Base-by-base conservation (phyloP, 352 stramenopile genomes). In the Pythium biforme region DNA sequence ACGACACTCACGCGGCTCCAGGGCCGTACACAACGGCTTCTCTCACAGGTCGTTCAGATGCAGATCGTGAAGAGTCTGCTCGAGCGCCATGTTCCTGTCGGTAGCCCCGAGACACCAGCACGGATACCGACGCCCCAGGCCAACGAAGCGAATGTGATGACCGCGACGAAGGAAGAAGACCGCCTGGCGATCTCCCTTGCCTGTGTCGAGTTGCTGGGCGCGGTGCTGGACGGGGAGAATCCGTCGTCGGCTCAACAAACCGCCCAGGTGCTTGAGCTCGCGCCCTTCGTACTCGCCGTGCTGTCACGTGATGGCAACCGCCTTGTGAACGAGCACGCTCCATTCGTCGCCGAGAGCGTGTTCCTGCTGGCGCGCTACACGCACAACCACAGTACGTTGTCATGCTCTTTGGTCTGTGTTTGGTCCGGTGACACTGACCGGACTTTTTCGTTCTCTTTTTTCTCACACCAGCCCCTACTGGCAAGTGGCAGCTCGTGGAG, bases 291-390 rank as follows among this genome's bases (percentile, higher is more conserved):
- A 1, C 20, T 77, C 5, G 49, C 51, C 20, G 15, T 73, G 20
- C 46, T 80, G 8, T 58, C 83, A 22, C 17, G 26, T 6, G 0
- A 65, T 17, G 31, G 58, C 23, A 62, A 74, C n/a, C 53, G 34
- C n/a, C 59, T 77, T 19, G 59, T 62, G 23, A 74, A 72, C 22
- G 48, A 50, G 10, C 67, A 83, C 40, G 46, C 64, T 33, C 51
- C 68, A 12, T 60, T 86, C 27, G 68, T 75, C 20, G 73, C 67
- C 11, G 77, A 88, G 59, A 78, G 76, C 45, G 80, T 72, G 60
- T 82, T 83, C 29, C 56, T 88, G 29, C 70, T 89, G n/a, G 69
- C 74, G 7, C 62, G 78, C 7, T 87, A 77, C 59, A 79, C 80
- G 1, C 81, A 79, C 67, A 66, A 84, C 25, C 79, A 86, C 67